Conservation (phyloP, 2,329 filamentous ascomycete species). For the Calonectria pseudoreteaudii region DNA sequence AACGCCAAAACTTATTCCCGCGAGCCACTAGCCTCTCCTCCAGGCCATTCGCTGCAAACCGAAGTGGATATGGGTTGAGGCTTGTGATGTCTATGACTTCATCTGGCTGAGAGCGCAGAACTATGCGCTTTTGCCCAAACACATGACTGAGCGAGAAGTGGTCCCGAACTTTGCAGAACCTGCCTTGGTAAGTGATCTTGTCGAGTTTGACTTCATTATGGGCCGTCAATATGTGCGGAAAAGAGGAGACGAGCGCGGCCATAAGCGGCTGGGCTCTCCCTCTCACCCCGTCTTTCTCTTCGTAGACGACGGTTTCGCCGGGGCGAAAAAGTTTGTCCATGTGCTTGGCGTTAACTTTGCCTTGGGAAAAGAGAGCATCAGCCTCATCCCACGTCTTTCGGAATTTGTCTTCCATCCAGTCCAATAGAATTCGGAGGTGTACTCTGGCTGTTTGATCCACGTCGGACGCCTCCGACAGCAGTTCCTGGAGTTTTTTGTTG, state of each 20-base stretch:
- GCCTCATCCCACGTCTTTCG: slow-evolving; percentile 19
- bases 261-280: no score
- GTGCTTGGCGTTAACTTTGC: not conserved
- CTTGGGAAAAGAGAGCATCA: slow-evolving; percentile 13
- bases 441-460: not conserved
- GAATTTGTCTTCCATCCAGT: slow-evolving; percentile 21
- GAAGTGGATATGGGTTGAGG: not conserved
- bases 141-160: rapidly evolving
- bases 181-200: not conserved
- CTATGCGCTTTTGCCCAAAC: not conserved
- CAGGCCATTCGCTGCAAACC: not conserved
- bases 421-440: not conserved
- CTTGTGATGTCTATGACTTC: not conserved
- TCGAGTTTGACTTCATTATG: not conserved
- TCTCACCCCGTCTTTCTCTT: not conserved
- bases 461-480: not conserved
- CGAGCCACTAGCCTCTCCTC: slow-evolving; percentile 5
- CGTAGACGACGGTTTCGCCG: not conserved
- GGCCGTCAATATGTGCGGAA: not conserved
- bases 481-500: not conserved
- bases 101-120: not conserved
- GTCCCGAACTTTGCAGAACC: not conserved
- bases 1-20: slow-evolving; percentile 14
- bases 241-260: not conserved
- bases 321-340: slow-evolving; percentile 1